phyloP scores from a whole-genome alignment of 2,329 filamentous ascomycete genomes.

The Trichophyton schoenleinii region DNA sequence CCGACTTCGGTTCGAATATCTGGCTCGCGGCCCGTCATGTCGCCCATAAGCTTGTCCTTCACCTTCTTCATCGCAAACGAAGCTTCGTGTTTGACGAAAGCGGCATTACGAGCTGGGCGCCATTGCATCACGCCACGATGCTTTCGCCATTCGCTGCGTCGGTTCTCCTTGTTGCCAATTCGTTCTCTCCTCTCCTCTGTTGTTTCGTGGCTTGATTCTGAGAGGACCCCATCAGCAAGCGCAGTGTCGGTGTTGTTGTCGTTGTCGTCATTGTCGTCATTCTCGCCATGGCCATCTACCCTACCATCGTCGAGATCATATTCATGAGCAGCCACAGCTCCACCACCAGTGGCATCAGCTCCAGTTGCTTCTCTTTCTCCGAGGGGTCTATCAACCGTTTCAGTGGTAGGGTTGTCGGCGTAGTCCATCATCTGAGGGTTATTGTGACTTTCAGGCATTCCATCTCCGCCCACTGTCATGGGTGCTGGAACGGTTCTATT shows the following conservation, averaged over 20 bases:
- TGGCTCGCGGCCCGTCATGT: slow-evolving; percentile 66
- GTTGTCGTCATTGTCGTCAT: not conserved
- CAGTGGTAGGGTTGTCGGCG: not conserved
- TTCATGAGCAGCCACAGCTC: not conserved
- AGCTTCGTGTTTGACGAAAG: slow-evolving; percentile 80
- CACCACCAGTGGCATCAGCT: no score
- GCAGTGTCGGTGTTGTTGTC: slow-evolving; percentile 10
- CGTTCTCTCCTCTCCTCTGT: slow-evolving; percentile 13
- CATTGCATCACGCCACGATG: slow-evolving; percentile 91
- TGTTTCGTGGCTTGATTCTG: slow-evolving; percentile 11
- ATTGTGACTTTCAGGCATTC: not conserved
- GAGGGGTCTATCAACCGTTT: not conserved
- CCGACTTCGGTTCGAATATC: slow-evolving; percentile 66
- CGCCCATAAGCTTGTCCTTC: slow-evolving; percentile 59
- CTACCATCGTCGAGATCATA: not conserved
- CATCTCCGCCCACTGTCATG: not conserved
- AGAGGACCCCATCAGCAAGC: not conserved
- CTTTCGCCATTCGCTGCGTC: slow-evolving; percentile 56
- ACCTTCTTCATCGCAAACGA: slow-evolving; percentile 65
- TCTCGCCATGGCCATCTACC: slow-evolving; percentile 6
- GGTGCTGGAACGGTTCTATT: not conserved
- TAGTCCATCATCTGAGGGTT: not conserved
- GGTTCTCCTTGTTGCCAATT: slow-evolving; percentile 26
- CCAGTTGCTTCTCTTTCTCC: not conserved
- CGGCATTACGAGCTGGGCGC: slow-evolving; percentile 73